Evolutionary conservation across 1,284 basidiomycete species (phyloP).

Genomic region (Pseudozyma pruni): DNA sequence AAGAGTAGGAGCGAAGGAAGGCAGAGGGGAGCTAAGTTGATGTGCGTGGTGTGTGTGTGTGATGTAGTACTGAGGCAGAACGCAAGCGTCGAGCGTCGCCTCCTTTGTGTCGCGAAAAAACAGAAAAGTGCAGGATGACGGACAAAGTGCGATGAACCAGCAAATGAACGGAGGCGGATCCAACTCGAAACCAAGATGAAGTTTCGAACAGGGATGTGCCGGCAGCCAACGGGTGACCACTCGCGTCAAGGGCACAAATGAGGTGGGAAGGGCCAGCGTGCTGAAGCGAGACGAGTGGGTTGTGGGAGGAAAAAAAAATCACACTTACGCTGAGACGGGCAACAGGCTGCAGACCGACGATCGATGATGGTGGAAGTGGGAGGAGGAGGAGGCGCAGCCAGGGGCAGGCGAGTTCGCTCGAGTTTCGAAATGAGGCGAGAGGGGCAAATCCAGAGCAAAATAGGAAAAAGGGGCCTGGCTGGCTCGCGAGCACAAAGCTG

Average conservation of each 20-base stretch:
- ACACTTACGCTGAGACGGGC: neutral
- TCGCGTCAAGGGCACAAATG: neutral
- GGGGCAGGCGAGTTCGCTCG: neutral
- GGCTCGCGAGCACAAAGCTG: no score
- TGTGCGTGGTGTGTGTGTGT: conserved; percentile 9
- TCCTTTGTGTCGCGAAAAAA: conserved; percentile 16
- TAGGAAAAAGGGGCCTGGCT: no score
- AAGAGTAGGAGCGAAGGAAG: neutral
- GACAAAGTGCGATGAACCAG: conserved; percentile 29
- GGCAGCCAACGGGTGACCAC: conserved; percentile 14
- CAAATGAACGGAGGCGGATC: conserved; percentile 16
- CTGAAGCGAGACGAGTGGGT: no score
- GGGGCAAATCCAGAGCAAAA: no score
- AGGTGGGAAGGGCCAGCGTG: neutral
- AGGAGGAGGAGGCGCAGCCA: no score
- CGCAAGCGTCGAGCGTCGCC: conserved; percentile 27
- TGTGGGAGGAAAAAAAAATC: no score
- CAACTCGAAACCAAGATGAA: conserved; percentile 30
- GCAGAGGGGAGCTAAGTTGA: conserved; percentile 19
- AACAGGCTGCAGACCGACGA: neutral
- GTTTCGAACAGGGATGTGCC: conserved; percentile 20
- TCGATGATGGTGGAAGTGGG: neutral
- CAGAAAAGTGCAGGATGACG: conserved; percentile 8
- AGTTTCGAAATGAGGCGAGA: neutral
- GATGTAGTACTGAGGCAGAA: conserved; percentile 45